Evolutionary conservation across 2,329 filamentous ascomycete genomes (phyloP), one percentile per base, ranked within the genome.

Genomic region (Massarina eburnea): DNA sequence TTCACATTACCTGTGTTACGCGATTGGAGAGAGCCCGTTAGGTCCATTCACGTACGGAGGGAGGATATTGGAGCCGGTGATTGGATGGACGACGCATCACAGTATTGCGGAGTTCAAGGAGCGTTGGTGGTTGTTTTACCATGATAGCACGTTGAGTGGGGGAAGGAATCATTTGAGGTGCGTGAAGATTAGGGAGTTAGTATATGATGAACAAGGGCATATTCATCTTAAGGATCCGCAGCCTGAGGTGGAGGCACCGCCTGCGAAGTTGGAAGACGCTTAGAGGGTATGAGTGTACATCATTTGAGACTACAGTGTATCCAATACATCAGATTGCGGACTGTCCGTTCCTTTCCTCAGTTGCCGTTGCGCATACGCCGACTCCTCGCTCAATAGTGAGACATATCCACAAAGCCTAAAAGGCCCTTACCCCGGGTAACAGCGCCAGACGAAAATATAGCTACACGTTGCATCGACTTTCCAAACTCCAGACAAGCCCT

Each of bases 51-150:
- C 81, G 1, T 91, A 89, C 51, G 78, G 76, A 0, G 87, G 88
- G 0, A 73, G 81, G 37, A 85, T 91, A 43, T 67, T 91, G 39
- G 86, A 90, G 74, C 88, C 87, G 0, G 88, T 91, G 4, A 68
- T 87, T 20, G 87, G 88, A 1, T 91, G 88, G 88, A 91, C 88
- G 34, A 91, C 88, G 43, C 88, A 91, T 71, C 88, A 91, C 67
- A 88, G 83, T 3, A 85, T 91, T 55, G 85, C 85, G 8, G 85
- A 90, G 74, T 89, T 87, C 61, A 66, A 81, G 68, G 84, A 80
- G 3, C 80, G 78, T 53, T 90, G 86, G 81, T 91, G 82, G 69
- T 66, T 91, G 45, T 91, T 91, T 66, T 83, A 90, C 65, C 88
- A 91, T 63, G 88, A 91, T 71, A 83, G 83, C 48, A 80, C 82